Evolutionary conservation across 2,329 filamentous ascomycete species (phyloP).

Genomic region (Emergomyces pasteurianus): DNA sequence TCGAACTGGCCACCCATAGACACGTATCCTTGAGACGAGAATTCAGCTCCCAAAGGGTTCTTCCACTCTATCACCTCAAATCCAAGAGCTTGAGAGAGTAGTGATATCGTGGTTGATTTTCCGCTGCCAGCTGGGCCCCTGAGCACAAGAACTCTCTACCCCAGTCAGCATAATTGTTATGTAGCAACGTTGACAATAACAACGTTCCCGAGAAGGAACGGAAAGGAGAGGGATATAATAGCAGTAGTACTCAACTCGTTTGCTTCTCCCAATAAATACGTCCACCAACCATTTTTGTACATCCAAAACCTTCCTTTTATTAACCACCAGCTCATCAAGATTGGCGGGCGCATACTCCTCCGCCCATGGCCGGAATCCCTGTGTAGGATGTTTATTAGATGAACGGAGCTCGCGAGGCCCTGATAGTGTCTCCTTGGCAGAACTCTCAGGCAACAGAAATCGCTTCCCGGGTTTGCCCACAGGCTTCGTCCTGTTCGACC

Average conservation of each 20-base stretch:
- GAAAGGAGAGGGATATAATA: background rate
- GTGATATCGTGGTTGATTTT: conserved; percentile 75
- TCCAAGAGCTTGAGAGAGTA: conserved; percentile 66
- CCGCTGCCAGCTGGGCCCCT: conserved; percentile 86
- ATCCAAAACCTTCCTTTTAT: conserved; percentile 86
- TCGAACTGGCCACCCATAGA: conserved; percentile 75
- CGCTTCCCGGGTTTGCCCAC: conserved; percentile 14
- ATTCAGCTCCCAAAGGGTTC: conserved; percentile 58
- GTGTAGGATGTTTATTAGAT: background rate
- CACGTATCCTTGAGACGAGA: conserved; percentile 48
- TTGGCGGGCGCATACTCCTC: conserved; percentile 67
- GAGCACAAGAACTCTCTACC: conserved; percentile 64
- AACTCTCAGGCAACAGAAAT: conserved; percentile 16
- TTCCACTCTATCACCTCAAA: conserved; percentile 81
- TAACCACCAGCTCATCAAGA: conserved; percentile 77
- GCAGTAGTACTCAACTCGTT: conserved; percentile 21
- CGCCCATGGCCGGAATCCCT: conserved; percentile 63
- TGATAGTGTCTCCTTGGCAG: background rate
- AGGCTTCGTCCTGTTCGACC: background rate
- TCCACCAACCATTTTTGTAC: conserved; percentile 72
- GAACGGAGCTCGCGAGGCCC: background rate
- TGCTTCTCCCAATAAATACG: conserved; percentile 49
- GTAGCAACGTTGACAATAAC: background rate
- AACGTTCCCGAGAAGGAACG: background rate
- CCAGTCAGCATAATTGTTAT: conserved; percentile 13